Conservation (phyloP, 2,329 filamentous ascomycete species). For the Volutella citrinella region DNA sequence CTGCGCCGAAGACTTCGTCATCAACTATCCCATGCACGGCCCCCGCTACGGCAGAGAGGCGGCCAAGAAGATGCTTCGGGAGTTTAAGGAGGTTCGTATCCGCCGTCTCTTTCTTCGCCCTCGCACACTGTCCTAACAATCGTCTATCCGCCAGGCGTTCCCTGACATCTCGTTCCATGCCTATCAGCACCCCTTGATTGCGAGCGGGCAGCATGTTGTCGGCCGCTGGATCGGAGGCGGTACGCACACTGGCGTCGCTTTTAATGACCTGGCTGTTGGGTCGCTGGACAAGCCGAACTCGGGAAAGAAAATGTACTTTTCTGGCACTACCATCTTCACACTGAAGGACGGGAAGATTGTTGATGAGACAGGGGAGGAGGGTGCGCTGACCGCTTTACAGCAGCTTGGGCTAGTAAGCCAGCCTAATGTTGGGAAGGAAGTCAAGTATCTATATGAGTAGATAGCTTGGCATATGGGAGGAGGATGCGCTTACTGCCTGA, state of each 20-base stretch:
- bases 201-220: slow-evolving; percentile 9
- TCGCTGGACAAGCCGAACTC: slow-evolving; percentile 5
- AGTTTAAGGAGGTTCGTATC: slow-evolving; percentile 10
- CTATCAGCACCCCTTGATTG: slow-evolving; percentile 4
- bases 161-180: slow-evolving; percentile 3
- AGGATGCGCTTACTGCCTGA: too few species aligned
- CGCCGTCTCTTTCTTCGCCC: neutral
- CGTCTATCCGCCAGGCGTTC: slow-evolving; percentile 2
- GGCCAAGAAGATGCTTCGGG: slow-evolving; percentile 6
- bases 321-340: slow-evolving; percentile 13
- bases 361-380: slow-evolving; percentile 9
- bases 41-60: slow-evolving; percentile 8
- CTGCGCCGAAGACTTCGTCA: slow-evolving; percentile 9
- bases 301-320: slow-evolving; percentile 14
- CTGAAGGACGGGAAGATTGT: slow-evolving; percentile 12
- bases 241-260: slow-evolving; percentile 14
- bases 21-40: slow-evolving; percentile 15
- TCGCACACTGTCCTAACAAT: neutral
- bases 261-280: slow-evolving; percentile 10
- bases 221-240: slow-evolving; percentile 14
- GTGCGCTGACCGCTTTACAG: too few species aligned
- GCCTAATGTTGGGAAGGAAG: too few species aligned
- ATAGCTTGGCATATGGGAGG: too few species aligned
- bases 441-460: too few species aligned
- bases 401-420: too few species aligned